Conservation (phyloP, 78 protist genomes). For the Guillardia theta region DNA sequence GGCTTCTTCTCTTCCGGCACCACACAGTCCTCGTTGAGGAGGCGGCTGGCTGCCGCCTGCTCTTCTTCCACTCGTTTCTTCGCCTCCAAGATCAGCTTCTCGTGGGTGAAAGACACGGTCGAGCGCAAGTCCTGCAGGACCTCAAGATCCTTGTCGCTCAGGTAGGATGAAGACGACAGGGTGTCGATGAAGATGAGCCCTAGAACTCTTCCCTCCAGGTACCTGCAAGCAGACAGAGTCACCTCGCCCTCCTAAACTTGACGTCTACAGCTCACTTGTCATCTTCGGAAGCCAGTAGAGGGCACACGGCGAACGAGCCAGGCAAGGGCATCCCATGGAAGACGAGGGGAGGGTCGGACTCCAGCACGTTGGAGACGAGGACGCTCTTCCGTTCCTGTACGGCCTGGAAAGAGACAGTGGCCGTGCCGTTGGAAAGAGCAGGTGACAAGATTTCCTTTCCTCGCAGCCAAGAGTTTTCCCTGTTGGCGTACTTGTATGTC, state of each 20-base stretch:
- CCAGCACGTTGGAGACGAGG: not conserved
- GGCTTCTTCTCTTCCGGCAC: not conserved
- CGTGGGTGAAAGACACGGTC: not conserved
- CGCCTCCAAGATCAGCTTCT: not conserved
- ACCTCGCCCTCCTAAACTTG: not conserved
- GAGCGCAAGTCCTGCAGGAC: not conserved
- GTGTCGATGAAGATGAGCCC: not conserved
- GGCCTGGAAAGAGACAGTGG: not conserved
- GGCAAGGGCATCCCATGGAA: not conserved
- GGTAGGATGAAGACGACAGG: not conserved
- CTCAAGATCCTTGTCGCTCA: not conserved
- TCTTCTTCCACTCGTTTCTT: not conserved
- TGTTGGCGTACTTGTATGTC: not conserved
- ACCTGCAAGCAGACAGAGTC: not conserved
- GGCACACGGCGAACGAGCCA: not conserved
- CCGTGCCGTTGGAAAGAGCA: not conserved
- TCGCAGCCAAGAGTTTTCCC: not conserved
- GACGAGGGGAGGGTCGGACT: not conserved
- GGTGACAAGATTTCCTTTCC: not conserved
- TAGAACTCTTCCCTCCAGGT: not conserved
- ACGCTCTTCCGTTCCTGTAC: not conserved
- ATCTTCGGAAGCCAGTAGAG: not conserved
- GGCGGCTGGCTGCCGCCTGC: not conserved
- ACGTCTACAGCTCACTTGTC: not conserved
- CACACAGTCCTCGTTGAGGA: not conserved